Evolutionary conservation across 306 rosid species (phyloP).

Genomic region (Lupinus albus): DNA sequence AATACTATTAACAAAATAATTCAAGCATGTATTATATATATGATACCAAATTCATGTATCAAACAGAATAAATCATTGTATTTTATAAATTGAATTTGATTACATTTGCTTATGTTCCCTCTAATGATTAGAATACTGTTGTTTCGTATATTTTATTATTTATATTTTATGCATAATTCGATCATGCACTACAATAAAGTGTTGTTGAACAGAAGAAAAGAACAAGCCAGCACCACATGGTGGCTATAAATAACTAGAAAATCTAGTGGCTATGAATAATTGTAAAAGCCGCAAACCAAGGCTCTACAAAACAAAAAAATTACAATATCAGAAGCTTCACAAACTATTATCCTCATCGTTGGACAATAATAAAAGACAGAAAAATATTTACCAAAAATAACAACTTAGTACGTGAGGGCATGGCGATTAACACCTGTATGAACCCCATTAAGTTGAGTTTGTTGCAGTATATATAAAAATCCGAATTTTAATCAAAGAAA

Average conservation of each 20-base stretch:
- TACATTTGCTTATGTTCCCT: no score
- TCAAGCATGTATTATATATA: neutral
- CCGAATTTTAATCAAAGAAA: neutral
- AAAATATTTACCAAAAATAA: constrained; percentile 29
- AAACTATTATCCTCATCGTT: neutral
- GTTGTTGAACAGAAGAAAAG: neutral
- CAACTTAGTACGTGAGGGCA: constrained; percentile 4
- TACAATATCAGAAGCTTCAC: neutral
- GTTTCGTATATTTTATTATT: no score
- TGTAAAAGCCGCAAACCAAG: constrained; percentile 36
- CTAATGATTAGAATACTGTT: no score
- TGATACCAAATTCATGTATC: no score
- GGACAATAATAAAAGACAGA: neutral
- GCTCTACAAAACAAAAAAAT: neutral
- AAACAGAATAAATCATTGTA: no score
- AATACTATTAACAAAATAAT: constrained; percentile 53
- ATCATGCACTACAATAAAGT: neutral
- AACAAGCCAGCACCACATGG: neutral
- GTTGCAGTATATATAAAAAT: constrained; percentile 30
- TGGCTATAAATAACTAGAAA: constrained; percentile 23
- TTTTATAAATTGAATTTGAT: no score
- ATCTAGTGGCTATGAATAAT: no score
- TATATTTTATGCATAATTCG: neutral
- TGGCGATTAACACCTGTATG: constrained; percentile 4
- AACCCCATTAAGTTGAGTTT: constrained; percentile 9